Evolutionary conservation across 345 rosid species (phyloP).

Genomic region (Pelargonium nanum): DNA sequence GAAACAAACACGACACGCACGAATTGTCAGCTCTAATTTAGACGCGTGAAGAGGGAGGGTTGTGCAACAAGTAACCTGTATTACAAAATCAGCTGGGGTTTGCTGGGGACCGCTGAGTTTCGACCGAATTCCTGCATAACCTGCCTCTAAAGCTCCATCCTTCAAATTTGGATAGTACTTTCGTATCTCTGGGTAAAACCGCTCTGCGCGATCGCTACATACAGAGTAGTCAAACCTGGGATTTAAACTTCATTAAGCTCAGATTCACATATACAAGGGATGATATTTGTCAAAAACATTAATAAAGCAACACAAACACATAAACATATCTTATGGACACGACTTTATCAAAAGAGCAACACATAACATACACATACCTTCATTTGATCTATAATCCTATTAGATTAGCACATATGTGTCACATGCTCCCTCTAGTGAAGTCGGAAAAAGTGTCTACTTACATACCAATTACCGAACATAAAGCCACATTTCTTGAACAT

Average conservation of each 20-base stretch:
- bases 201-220: conserved; percentile 33
- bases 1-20: too few species aligned
- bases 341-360: too few species aligned
- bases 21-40: too few species aligned
- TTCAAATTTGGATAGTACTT: conserved; percentile 69
- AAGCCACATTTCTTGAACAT: too few species aligned
- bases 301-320: not conserved
- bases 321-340: too few species aligned
- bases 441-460: too few species aligned
- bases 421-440: too few species aligned
- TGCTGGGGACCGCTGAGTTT: conserved; percentile 73
- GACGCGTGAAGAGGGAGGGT: not conserved
- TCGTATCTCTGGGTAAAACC: conserved; percentile 65
- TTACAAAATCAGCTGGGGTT: conserved; percentile 56
- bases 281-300: not conserved
- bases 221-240: conserved; percentile 68
- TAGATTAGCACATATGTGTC: too few species aligned
- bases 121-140: conserved; percentile 82
- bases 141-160: conserved; percentile 62
- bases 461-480: too few species aligned
- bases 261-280: not conserved
- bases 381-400: too few species aligned
- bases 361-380: too few species aligned
- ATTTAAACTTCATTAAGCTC: conserved; percentile 7
- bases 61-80: conserved; percentile 42